Percentiles rank a stretch among this genome's conserved stretches.
These are phyloP conservation scores for Penicillium sp. DNA, from an alignment of 2,329 filamentous ascomycete species.

Conservation along the genomic window DNA sequence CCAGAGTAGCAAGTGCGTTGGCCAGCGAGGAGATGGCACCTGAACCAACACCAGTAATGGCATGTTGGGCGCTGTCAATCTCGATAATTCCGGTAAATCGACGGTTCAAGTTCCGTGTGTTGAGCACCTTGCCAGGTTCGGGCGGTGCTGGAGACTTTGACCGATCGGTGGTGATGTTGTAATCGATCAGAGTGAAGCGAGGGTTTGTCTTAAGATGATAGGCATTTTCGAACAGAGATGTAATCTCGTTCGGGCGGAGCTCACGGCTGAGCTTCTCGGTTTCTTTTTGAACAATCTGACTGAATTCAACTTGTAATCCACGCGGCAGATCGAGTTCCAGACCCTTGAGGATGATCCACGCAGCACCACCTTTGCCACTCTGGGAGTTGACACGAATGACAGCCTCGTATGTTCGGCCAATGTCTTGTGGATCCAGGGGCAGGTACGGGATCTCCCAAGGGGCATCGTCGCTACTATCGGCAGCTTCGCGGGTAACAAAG, in stretches of 20 bases:
- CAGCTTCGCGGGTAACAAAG: slow-evolving; percentile 61
- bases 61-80: slow-evolving; percentile 75
- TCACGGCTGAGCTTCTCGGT: slow-evolving; percentile 81
- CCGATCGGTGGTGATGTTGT: slow-evolving; percentile 82
- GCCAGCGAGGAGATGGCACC: slow-evolving; percentile 87
- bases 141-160: slow-evolving; percentile 69
- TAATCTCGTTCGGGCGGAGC: slow-evolving; percentile 78
- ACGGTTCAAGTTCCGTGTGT: slow-evolving; percentile 73
- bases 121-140: slow-evolving; percentile 65
- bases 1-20: slow-evolving; percentile 71
- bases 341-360: slow-evolving; percentile 87
- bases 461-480: slow-evolving; percentile 58
- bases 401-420: slow-evolving; percentile 94
- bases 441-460: slow-evolving; percentile 87
- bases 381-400: slow-evolving; percentile 98
- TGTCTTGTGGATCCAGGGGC: slow-evolving; percentile 86
- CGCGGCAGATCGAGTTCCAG: slow-evolving; percentile 89
- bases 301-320: slow-evolving; percentile 87
- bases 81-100: slow-evolving; percentile 80
- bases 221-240: slow-evolving; percentile 77
- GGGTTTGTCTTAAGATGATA: slow-evolving; percentile 83
- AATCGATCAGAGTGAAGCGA: slow-evolving; percentile 82
- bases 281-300: slow-evolving; percentile 75
- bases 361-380: slow-evolving; percentile 87
- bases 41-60: slow-evolving; percentile 76